Evolutionary conservation across 2,329 filamentous ascomycete species (phyloP).

Genomic region (Hymenoscyphus scutula): DNA sequence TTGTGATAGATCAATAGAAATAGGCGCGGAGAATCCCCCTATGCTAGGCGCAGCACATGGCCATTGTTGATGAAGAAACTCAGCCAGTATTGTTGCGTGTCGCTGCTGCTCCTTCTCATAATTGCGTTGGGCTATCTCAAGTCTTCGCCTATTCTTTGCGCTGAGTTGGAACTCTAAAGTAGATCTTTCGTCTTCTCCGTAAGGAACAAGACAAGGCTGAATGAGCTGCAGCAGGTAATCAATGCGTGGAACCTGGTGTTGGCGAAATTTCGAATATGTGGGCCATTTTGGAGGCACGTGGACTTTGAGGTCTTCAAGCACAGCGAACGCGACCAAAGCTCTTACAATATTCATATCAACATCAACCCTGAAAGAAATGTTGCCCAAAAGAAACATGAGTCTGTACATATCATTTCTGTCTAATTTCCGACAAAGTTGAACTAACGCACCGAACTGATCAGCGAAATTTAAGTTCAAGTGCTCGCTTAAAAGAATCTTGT

Average conservation of each 20-base stretch:
- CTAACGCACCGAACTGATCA: too few species aligned
- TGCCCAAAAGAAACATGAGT: conserved; percentile 47
- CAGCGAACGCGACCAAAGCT: conserved; percentile 45
- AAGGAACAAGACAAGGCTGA: conserved; percentile 34
- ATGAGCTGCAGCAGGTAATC: conserved; percentile 37
- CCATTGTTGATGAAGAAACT: conserved; percentile 46
- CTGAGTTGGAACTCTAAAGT: conserved; percentile 11
- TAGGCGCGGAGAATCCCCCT: conserved; percentile 33
- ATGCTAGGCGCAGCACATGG: conserved; percentile 40
- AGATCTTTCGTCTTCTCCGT: conserved; percentile 29
- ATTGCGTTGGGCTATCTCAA: conserved; percentile 30
- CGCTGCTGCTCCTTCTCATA: conserved; percentile 36
- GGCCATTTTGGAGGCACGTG: conserved; percentile 39
- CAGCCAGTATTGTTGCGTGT: conserved; percentile 41
- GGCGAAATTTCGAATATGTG: conserved; percentile 39
- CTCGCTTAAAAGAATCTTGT: conserved; percentile 41
- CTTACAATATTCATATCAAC: conserved; percentile 43
- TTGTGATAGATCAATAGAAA: conserved; percentile 37
- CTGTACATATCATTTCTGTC: conserved; percentile 32
- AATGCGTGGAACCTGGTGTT: conserved; percentile 36
- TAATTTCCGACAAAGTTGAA: conserved; percentile 37
- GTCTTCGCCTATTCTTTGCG: conserved; percentile 16
- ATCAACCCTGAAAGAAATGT: conserved; percentile 42
- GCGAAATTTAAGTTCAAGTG: too few species aligned
- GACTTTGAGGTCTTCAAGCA: conserved; percentile 40